A percentile compares a stretch with the other conserved stretches of the same genome.
These are phyloP conservation scores for Xylariaceae sp. DNA, from an alignment of 2,329 filamentous ascomycete species.

Conservation along the genomic window DNA sequence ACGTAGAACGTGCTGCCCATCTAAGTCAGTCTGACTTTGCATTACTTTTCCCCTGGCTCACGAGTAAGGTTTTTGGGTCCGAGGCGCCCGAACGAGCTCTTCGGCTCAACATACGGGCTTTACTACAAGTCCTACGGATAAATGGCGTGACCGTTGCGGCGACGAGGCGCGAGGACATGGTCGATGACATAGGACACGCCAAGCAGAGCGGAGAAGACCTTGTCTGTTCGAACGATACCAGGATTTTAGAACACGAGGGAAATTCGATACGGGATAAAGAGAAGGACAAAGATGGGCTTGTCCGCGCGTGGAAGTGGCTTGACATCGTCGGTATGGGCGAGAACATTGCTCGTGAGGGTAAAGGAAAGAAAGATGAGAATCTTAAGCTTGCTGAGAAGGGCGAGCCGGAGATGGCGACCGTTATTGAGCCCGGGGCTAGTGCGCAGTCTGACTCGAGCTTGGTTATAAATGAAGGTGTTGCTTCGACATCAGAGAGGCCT, in stretches of 20 bases:
- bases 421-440: slow-evolving; percentile 30
- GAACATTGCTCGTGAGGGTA: background rate
- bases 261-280: slow-evolving; percentile 20
- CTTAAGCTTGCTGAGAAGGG: slow-evolving; percentile 20
- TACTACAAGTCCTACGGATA: slow-evolving; percentile 52
- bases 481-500: background rate
- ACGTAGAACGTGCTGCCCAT: slow-evolving; percentile 69
- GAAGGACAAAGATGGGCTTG: slow-evolving; percentile 13
- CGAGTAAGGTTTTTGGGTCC: slow-evolving; percentile 53
- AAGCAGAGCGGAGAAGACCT: slow-evolving; percentile 33
- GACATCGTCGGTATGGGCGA: slow-evolving; percentile 48
- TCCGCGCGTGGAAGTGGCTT: slow-evolving; percentile 51
- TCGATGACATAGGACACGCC: slow-evolving; percentile 38
- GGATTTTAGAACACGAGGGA: slow-evolving; percentile 46
- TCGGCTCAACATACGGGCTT: slow-evolving; percentile 55
- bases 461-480: background rate
- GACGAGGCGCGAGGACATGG: slow-evolving; percentile 37
- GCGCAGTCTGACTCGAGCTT: background rate
- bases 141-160: slow-evolving; percentile 45
- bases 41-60: slow-evolving; percentile 71
- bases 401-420: slow-evolving; percentile 34
- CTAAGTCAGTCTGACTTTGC: slow-evolving; percentile 82
- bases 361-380: slow-evolving; percentile 20
- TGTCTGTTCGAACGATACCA: slow-evolving; percentile 40
- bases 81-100: slow-evolving; percentile 56